Evolutionary conservation across 139 green algal genomes (phyloP), one percentile per base, ranked within the genome.

Genomic region (Ettlia oleoabundans): DNA sequence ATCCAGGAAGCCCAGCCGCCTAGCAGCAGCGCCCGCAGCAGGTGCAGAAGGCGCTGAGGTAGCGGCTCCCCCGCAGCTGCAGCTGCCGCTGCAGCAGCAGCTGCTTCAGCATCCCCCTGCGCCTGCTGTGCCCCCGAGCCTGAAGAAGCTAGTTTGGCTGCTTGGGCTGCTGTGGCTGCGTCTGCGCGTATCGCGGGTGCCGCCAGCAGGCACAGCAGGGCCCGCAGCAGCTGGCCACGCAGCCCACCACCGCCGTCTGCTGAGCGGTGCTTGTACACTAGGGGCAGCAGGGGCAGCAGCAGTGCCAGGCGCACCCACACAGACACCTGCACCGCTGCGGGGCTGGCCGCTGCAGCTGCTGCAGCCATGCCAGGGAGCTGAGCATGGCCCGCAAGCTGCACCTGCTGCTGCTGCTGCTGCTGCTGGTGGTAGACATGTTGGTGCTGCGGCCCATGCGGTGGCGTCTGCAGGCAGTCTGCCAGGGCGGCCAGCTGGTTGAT

Each of bases 261-360:
- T 9, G 67, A 53, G 22, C 69, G 70, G 82, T 90, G 83, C 35
- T 78, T 69, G 52, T 89, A 84, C 33, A 92, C 78, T 8, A 90
- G 79, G 3, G 88, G 88, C 86, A 92, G 82, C 82, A 92, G 78
- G 7, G 88, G 86, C 71, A 85, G 52, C 68, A 92, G 86, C 42
- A 89, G 42, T 0, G 33, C 52, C 75, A 92, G 86, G n/a, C 86
- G 78, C 78, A 87, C 41, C 88, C 83, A 89, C 3, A 86, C 37
- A 0, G 81, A 80, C 67, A 77, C 81, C 73, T 89, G 85, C 52
- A 86, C 78, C 1, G 37, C 77, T 3, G 75, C 82, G 6, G 74
- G 65, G 10, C n/a, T 65, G 33, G 62, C 64, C 71, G 68, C 69
- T n/a, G 52, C 53, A 33, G 41, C 69, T 19, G n/a, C 71, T 28